Conservation (phyloP, 1,284 basidiomycete species). For the Marasmius sp. region DNA sequence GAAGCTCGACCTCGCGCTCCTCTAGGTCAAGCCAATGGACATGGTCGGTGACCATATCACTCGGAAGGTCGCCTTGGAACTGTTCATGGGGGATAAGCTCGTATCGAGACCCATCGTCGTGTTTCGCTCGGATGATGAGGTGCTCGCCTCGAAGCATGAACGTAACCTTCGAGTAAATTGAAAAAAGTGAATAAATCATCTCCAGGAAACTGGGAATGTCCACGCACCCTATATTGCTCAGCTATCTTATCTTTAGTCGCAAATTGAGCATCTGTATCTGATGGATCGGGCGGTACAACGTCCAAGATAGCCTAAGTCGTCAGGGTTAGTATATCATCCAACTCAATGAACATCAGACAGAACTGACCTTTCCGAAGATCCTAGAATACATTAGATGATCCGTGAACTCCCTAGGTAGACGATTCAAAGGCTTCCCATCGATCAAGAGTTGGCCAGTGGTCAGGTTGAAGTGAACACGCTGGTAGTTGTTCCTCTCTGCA, state of each 20-base stretch:
- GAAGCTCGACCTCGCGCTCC: conserved; percentile 23
- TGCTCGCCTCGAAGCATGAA: conserved; percentile 16
- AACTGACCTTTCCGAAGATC: conserved; percentile 26
- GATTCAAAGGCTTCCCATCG: conserved; percentile 26
- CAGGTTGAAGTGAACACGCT: conserved; percentile 26
- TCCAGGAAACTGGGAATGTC: neutral
- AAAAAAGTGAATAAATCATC: neutral
- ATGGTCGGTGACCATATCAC: conserved; percentile 20
- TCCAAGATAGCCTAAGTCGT: conserved; percentile 7
- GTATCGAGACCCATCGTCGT: neutral
- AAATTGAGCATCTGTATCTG: conserved; percentile 21
- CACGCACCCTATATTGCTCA: conserved; percentile 12
- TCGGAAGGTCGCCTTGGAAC: conserved; percentile 26
- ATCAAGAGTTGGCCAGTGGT: conserved; percentile 28
- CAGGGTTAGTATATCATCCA: neutral
- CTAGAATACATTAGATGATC: conserved; percentile 20
- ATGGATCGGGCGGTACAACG: conserved; percentile 17
- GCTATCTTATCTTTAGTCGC: conserved; percentile 10
- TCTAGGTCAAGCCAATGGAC: conserved; percentile 25
- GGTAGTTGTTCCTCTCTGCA: neutral
- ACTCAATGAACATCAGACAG: neutral
- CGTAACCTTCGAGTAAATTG: conserved; percentile 24
- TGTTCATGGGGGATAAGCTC: conserved; percentile 23
- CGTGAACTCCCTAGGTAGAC: conserved; percentile 24
- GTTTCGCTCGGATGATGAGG: conserved; percentile 17